Conservation (phyloP, 345 rosid genomes). For the Triadica sebifera region DNA sequence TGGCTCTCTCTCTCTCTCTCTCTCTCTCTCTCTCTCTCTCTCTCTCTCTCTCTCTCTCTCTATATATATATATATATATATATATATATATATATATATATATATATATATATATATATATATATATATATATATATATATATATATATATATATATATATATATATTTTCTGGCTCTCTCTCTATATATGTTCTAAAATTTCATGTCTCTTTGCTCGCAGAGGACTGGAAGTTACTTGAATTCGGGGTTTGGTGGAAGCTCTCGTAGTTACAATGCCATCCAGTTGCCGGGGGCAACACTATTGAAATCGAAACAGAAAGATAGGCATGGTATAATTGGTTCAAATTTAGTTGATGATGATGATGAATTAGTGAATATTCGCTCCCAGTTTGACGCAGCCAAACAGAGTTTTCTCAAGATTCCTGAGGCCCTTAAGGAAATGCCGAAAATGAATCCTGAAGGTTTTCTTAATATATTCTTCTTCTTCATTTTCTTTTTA, state of each 20-base stretch:
- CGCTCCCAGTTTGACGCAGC: conserved; percentile 63
- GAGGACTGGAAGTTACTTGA: conserved; percentile 29
- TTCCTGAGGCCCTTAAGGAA: conserved; percentile 57
- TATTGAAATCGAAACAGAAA: conserved; percentile 40
- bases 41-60: not conserved
- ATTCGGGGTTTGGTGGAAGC: conserved; percentile 36
- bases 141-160: no score
- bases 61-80: no score
- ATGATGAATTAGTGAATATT: conserved; percentile 55
- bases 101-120: no score
- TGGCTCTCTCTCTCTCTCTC: no score
- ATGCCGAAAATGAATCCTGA: conserved; percentile 87
- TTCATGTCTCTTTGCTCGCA: conserved; percentile 27
- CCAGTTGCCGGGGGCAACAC: conserved; percentile 30
- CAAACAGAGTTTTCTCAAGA: conserved; percentile 63
- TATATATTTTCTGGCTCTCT: no score
- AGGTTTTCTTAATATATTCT: conserved; percentile 41
- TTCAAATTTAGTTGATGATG: conserved; percentile 28
- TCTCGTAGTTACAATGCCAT: conserved; percentile 32
- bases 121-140: no score
- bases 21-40: no score
- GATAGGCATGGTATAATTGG: conserved; percentile 18
- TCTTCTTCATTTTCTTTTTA: not conserved
- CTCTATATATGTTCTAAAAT: not conserved
- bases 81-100: no score